Evolutionary conservation across 2,329 filamentous ascomycete genomes (phyloP).

Genomic region (Colletotrichum sp.): DNA sequence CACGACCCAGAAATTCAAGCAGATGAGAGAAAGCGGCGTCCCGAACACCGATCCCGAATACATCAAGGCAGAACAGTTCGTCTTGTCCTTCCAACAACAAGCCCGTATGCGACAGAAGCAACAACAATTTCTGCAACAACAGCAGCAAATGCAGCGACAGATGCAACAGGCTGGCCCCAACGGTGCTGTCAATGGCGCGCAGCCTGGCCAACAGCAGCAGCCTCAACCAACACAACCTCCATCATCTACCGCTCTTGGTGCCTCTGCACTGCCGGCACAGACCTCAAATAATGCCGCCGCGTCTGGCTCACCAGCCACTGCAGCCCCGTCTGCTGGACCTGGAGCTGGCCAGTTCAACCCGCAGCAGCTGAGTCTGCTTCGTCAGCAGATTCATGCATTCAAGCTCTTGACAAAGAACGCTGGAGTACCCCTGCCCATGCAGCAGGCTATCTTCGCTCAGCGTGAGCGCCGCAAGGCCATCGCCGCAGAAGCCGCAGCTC

Average conservation of each 20-base stretch:
- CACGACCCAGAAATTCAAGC: slow-evolving; percentile 74
- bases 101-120: slow-evolving; percentile 59
- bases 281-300: slow-evolving; percentile 29
- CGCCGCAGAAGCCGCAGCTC: slow-evolving; percentile 50
- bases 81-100: slow-evolving; percentile 73
- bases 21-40: slow-evolving; percentile 87
- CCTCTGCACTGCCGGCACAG: slow-evolving; percentile 39
- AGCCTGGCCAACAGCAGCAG: slow-evolving; percentile 36
- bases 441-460: slow-evolving; percentile 82
- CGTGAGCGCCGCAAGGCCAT: slow-evolving; percentile 69
- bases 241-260: slow-evolving; percentile 37
- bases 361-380: slow-evolving; percentile 79
- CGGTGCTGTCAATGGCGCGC: slow-evolving; percentile 57
- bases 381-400: slow-evolving; percentile 90
- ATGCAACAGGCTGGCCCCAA: slow-evolving; percentile 60
- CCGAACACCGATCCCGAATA: slow-evolving; percentile 85
- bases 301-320: slow-evolving; percentile 35
- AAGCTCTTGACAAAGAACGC: slow-evolving; percentile 88
- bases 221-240: slow-evolving; percentile 38
- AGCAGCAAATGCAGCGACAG: slow-evolving; percentile 51
- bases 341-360: slow-evolving; percentile 65
- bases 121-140: slow-evolving; percentile 46
- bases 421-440: slow-evolving; percentile 77
- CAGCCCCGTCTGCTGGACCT: slow-evolving; percentile 25
- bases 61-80: slow-evolving; percentile 78